These are phyloP conservation scores for Immersiporthe knoxdaviesiana DNA, from an alignment of 2,329 filamentous ascomycete species.

Conservation along the genomic window DNA sequence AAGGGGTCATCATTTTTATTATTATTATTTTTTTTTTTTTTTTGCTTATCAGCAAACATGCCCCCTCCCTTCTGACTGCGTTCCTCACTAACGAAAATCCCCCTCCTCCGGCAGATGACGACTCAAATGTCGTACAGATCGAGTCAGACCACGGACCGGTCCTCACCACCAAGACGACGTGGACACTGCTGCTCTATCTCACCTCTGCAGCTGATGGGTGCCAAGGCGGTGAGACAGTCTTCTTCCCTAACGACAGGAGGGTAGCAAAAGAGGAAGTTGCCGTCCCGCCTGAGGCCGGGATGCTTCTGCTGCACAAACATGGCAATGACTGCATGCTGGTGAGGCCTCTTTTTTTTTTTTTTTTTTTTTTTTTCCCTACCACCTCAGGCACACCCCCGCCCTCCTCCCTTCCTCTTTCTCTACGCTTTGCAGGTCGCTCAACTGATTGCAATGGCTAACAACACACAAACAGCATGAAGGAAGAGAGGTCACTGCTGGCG, in stretches of 20 bases:
- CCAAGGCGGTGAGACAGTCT: conserved; percentile 85
- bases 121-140: conserved; percentile 74
- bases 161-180: conserved; percentile 75
- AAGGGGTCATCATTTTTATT: background rate
- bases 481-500: conserved; percentile 64
- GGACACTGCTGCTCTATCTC: conserved; percentile 88
- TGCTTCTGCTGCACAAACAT: conserved; percentile 85
- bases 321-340: conserved; percentile 84
- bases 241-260: conserved; percentile 73
- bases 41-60: no score
- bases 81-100: background rate
- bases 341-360: conserved; percentile 36
- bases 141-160: conserved; percentile 46
- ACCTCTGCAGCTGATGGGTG: conserved; percentile 76
- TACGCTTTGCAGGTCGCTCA: background rate
- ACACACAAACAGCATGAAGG: conserved; percentile 60
- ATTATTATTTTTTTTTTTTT: no score
- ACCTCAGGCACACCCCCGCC: background rate
- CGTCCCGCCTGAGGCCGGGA: conserved; percentile 78
- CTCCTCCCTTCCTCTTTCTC: conserved; percentile 6
- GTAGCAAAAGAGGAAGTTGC: conserved; percentile 66
- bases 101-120: conserved; percentile 74
- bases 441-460: conserved; percentile 13
- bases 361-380: background rate
- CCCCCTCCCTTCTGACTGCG: background rate